Base-by-base conservation (phyloP, 164 flowering plant genomes). In the Umbellularia californica region DNA sequence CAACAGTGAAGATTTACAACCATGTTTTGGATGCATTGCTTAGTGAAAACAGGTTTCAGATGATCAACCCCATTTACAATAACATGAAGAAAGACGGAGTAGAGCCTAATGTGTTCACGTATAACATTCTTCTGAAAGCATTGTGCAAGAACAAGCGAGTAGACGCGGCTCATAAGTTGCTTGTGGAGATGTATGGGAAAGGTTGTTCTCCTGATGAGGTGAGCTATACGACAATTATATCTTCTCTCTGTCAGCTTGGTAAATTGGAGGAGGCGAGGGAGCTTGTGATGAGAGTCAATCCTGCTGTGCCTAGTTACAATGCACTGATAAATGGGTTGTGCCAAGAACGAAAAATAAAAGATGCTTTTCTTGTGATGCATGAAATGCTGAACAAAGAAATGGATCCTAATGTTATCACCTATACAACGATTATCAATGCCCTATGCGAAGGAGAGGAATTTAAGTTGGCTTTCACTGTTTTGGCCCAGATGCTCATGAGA, bases 41-140 rank as follows among this genome's bases (percentile, higher is more conserved):
- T 24, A 73, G 75, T 71, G 91, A 91, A 63, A 88, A 88, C 58
- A 86, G 80, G 86, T 88, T 90, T 85, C 83, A 79, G 52, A 87
- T 88, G 91, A 91, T 93, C 68, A 87, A 75, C 74, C 88, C 91
- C 0, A 64, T 90, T 2, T 89, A 91, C 77, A 77, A 70, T 67
- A 88, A 88, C 68, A 91, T 93, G 97, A 93, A 90, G 88, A 86
- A 82, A 74, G 95, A 90, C 62, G 92, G 93, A 13, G 33, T 90
- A 50, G 90, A 88, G 79, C 93, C 93, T 14, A 91, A 93, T 78
- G 85, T 91, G 68, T 90, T 78, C 71, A 93, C 98, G 0, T 93
- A 88, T 78, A 90, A 94, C 81, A 88, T 92, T 77, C 89, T 94
- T 63, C 76, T 92, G 79, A 94, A 94, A 75, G 97, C 97, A 0